Conservation (phyloP, 257 asterid species). For the Echium plantagineum region DNA sequence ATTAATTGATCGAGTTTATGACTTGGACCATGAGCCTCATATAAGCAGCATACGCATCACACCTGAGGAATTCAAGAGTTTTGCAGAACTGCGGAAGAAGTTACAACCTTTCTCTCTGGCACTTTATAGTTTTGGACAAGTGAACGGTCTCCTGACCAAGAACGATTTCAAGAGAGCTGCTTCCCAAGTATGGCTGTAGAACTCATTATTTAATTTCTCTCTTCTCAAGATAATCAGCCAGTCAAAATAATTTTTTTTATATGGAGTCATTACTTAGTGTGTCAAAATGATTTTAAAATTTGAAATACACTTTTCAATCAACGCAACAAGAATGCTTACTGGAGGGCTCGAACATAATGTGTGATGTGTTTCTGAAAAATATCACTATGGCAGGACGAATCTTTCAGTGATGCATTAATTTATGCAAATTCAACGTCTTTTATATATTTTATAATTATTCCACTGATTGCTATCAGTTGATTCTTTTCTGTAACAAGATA, state of each 20-base stretch:
- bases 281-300: not conserved
- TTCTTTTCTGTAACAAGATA: not conserved
- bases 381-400: not conserved
- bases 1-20: slow-evolving; percentile 62
- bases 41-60: slow-evolving; percentile 39
- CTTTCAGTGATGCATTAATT: too few species aligned
- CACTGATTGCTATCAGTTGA: not conserved
- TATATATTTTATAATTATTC: too few species aligned
- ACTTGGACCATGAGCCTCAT: slow-evolving; percentile 39
- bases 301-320: not conserved
- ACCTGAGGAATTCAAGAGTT: slow-evolving; percentile 59
- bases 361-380: too few species aligned
- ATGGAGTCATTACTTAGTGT: not conserved
- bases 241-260: not conserved
- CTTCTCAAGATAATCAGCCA: not conserved
- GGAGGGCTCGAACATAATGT: too few species aligned
- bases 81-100: slow-evolving; percentile 56
- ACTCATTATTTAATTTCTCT: slow-evolving; percentile 2
- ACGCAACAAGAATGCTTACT: too few species aligned
- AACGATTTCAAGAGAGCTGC: slow-evolving; percentile 80
- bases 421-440: too few species aligned
- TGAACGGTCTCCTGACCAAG: slow-evolving; percentile 61
- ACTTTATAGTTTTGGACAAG: slow-evolving; percentile 62
- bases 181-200: slow-evolving; percentile 39
- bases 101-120: slow-evolving; percentile 76